Conservation (phyloP, 495 filamentous ascomycete species). For the Aspergillus carlsbadensis region DNA sequence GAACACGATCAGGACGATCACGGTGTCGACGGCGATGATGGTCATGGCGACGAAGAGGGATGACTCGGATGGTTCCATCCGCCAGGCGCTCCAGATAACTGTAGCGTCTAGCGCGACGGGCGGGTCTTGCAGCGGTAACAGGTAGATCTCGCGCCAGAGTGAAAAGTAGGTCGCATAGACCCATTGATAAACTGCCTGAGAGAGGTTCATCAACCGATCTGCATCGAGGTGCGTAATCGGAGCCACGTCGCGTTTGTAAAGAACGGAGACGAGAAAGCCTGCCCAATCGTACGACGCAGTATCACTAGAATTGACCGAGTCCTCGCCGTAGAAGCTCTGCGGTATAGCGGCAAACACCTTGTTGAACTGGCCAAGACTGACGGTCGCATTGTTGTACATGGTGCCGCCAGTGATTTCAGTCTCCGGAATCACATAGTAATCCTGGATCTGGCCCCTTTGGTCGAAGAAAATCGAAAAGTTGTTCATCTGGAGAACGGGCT, state of each 20-base stretch:
- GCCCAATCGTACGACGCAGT: constrained; percentile 43
- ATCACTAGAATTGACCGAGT: constrained; percentile 26
- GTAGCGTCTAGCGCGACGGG: constrained; percentile 27
- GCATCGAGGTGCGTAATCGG: constrained; percentile 30
- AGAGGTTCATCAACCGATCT: constrained; percentile 24
- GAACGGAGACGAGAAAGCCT: constrained; percentile 38
- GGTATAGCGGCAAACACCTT: constrained; percentile 42
- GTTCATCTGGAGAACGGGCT: constrained; percentile 28
- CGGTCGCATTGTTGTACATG: constrained; percentile 41
- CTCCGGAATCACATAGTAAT: constrained; percentile 17
- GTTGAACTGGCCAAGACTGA: constrained; percentile 42
- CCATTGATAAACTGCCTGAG: constrained; percentile 41
- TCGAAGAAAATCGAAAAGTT: constrained; percentile 35
- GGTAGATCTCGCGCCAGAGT: constrained; percentile 38
- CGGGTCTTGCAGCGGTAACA: constrained; percentile 25
- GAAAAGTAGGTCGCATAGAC: constrained; percentile 45
- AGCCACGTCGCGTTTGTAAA: constrained; percentile 32
- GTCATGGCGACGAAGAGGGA: constrained; percentile 32
- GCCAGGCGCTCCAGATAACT: constrained; percentile 35
- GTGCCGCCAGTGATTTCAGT: constrained; percentile 27
- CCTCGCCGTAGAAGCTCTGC: constrained; percentile 35
- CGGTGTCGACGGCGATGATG: constrained; percentile 37
- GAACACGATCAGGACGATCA: constrained; percentile 40
- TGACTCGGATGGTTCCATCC: constrained; percentile 35
- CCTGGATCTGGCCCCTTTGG: constrained; percentile 32